Evolutionary conservation across 768 basidiomycete genomes (phyloP), one percentile per base, ranked within the genome.

Genomic region (Trametes punicea): DNA sequence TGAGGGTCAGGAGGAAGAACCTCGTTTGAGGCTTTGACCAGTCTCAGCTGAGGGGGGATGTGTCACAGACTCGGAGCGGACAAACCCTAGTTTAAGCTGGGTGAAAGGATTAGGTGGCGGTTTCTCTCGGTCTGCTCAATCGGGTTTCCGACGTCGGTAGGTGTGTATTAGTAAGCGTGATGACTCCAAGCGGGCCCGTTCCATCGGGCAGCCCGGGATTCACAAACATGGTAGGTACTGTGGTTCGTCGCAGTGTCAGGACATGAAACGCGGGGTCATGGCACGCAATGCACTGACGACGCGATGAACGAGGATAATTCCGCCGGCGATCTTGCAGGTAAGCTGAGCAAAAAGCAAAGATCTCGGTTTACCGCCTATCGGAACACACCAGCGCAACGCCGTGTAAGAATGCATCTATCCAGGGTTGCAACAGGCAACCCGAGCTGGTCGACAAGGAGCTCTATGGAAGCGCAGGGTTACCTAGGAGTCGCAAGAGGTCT

Each of bases 171-270:
- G 52, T 54, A 44, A 54, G 21, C 34, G 23, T 9, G 45, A 46
- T 54, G 33, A 46, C 13, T 8, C 30, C 50, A 42, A 40, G 40
- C 39, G 42, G 39, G 7, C 50, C 8, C 10, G 18, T 13, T 20
- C 13, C 26, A 33, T 42, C 50, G 16, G 50, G 10, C 38, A 15
- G 26, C n/a, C 29, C 10, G 13, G 8, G 48, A n/a, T n/a, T n/a
- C n/a, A n/a, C 30, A 23, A 6, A 42, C 44, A 52, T 42, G 51
- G 51, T 21, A 52, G 40, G 51, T 52, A 20, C 41, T 52, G 51
- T 52, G 20, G 40, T 52, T 52, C 34, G 34, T 15, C 34, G 13
- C 13, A 6, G 31, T 31, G 13, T 31, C 7, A 31, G 31, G 31
- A 6, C 31, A 31, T 31, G 31, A 31, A 31, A 31, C 31, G 31